Evolutionary conservation across 2,329 filamentous ascomycete genomes (phyloP).

Genomic region (Alternaria dauci): DNA sequence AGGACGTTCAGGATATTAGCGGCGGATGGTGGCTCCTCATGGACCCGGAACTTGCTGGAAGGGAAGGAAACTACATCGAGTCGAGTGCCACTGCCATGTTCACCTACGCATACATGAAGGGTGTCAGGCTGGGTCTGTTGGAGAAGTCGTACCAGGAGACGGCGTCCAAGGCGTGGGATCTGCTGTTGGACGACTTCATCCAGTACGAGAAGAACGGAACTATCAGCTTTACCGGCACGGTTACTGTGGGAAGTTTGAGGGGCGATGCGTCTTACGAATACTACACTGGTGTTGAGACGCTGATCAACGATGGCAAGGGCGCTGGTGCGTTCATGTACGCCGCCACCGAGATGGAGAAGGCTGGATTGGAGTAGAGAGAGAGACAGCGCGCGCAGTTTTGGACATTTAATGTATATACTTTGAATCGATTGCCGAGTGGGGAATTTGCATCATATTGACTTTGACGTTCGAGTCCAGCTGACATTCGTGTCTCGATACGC

Average conservation of each 20-base stretch:
- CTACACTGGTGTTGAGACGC: slow-evolving; percentile 48
- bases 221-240: slow-evolving; percentile 62
- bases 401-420: slow-evolving; percentile 11
- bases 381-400: too few relatives aligned
- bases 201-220: slow-evolving; percentile 58
- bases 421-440: not conserved
- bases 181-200: slow-evolving; percentile 58
- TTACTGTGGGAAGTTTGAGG: slow-evolving; percentile 61
- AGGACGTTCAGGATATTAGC: slow-evolving; percentile 53
- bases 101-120: slow-evolving; percentile 49
- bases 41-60: slow-evolving; percentile 56
- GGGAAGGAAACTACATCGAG: slow-evolving; percentile 67
- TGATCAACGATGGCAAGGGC: slow-evolving; percentile 53
- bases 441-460: not conserved
- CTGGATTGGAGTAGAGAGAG: slow-evolving; percentile 11
- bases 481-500: not conserved
- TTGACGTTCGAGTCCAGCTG: not conserved
- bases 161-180: slow-evolving; percentile 56
- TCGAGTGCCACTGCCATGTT: slow-evolving; percentile 66
- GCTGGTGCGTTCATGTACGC: slow-evolving; percentile 54
- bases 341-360: slow-evolving; percentile 41
- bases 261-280: slow-evolving; percentile 61
- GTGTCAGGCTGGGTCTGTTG: slow-evolving; percentile 44
- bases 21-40: slow-evolving; percentile 69
- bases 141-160: slow-evolving; percentile 49